Evolutionary conservation across 2,329 filamentous ascomycete genomes (phyloP).

Genomic region (Fusarium sp.): DNA sequence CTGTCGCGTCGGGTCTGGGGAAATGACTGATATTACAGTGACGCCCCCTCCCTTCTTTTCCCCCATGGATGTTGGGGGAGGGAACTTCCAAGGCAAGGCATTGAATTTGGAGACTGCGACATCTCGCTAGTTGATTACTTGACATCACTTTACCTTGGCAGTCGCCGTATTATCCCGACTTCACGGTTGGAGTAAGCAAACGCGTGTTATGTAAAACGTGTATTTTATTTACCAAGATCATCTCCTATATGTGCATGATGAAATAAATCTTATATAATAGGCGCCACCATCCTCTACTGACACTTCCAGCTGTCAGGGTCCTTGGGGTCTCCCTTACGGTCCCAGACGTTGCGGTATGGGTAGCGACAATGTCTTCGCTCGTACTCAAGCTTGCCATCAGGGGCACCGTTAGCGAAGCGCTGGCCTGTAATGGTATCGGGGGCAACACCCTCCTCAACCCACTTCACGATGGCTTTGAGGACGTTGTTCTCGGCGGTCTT

Average conservation of each 20-base stretch:
- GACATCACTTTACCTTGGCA: constrained; percentile 26
- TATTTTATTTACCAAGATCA: constrained; percentile 15
- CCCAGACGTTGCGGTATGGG: constrained; percentile 22
- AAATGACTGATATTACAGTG: constrained; percentile 24
- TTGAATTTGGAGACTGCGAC: background rate
- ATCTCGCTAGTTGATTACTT: constrained; percentile 1
- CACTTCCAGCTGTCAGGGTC: constrained; percentile 27
- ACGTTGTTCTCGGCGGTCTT: constrained; percentile 56
- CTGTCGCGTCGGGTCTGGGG: constrained; percentile 12
- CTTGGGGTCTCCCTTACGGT: constrained; percentile 8
- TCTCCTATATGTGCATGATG: constrained; percentile 7
- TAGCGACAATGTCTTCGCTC: constrained; percentile 35
- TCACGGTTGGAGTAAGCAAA: background rate
- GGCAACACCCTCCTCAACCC: constrained; percentile 58
- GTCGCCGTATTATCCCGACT: constrained; percentile 5
- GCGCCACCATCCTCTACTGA: background rate
- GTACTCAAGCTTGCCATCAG: constrained; percentile 21
- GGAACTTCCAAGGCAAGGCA: constrained; percentile 14
- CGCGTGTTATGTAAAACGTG: background rate
- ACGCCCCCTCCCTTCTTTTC: background rate
- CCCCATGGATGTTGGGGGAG: constrained; percentile 13
- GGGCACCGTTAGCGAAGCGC: constrained; percentile 36
- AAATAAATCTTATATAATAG: constrained; percentile 9
- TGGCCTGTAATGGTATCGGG: constrained; percentile 55
- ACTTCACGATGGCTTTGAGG: constrained; percentile 59